Conservation (phyloP, 805 yeast genomes). For the Blastobotrys mokoenaii region DNA sequence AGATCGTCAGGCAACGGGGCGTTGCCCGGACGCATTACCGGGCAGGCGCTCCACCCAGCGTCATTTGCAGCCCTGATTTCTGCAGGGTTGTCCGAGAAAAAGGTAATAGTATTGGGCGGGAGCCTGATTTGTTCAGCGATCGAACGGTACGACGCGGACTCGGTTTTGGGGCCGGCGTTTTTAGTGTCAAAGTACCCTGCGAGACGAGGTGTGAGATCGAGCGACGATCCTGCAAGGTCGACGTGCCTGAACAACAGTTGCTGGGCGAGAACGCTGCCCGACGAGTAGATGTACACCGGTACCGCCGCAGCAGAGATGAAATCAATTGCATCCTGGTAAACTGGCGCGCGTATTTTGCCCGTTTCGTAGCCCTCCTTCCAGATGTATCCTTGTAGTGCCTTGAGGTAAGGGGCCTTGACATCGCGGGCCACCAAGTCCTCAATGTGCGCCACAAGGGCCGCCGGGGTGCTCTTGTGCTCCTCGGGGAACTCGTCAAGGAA, state of each 20-base stretch:
- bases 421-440: slow-evolving; percentile 52
- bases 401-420: slow-evolving; percentile 67
- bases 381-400: slow-evolving; percentile 71
- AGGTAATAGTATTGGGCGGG: slow-evolving; percentile 35
- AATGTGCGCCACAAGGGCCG: slow-evolving; percentile 40
- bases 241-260: slow-evolving; percentile 66
- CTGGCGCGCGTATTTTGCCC: slow-evolving; percentile 72
- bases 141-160: slow-evolving; percentile 44
- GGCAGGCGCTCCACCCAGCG: slow-evolving; percentile 50
- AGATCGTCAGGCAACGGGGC: slow-evolving; percentile 22
- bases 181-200: slow-evolving; percentile 77
- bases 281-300: slow-evolving; percentile 68
- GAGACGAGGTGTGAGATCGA: slow-evolving; percentile 47
- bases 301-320: slow-evolving; percentile 31
- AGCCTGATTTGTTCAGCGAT: slow-evolving; percentile 40
- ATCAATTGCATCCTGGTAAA: slow-evolving; percentile 62
- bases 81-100: slow-evolving; percentile 69
- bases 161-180: slow-evolving; percentile 69
- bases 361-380: slow-evolving; percentile 74
- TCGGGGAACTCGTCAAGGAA: slow-evolving; percentile 41
- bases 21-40: slow-evolving; percentile 75
- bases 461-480: slow-evolving; percentile 23
- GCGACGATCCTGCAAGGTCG: slow-evolving; percentile 27
- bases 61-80: slow-evolving; percentile 70
- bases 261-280: slow-evolving; percentile 86